Base-by-base conservation (phyloP, 805 yeast genomes). In the Pichia scutulata region DNA sequence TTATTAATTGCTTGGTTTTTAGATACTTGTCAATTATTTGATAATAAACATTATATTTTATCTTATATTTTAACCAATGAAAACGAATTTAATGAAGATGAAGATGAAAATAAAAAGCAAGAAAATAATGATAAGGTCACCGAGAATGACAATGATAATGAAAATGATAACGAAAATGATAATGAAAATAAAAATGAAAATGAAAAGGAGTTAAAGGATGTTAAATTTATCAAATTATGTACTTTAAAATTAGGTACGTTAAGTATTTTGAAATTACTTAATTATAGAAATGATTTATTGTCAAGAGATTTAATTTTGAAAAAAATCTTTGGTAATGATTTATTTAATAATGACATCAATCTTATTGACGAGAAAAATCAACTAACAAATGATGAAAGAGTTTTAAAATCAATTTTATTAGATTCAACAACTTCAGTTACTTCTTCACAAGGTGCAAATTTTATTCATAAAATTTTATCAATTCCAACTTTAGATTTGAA, bases 1-100 rank as follows among this genome's bases (percentile, higher is more conserved):
- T 71, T 93, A 55, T 74, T 93, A 57, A 78, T 93, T 49, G 89
- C 97, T 1, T 93, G 99, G 99, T 85, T 86, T 60, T 75, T 93
- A 62, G 99, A 93, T 63, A 87, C 97, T 1, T 85, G 86, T 57
- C 74, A 74, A 9, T 61, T 58, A 13, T 44, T 82, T 41, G 82
- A 83, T 39, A 39, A 81, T 59, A 77, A 92, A 58, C 86, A 83
- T 65, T 68, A 71, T 25, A 70, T 87, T 19, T 70, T 93, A 44
- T 57, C 68, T 9, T 50, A 55, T 16, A 43, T 57, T n/a, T 43
- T 65, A 24, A 48, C 56, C 22, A 46, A 53, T 39, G 64, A 60
- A 21, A 52, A 58, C 23, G 47, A 46, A 14, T 49, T 51, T 46
- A 28, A 9, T 25, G 49, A 33, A 5, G 22, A 39, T 13, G 18